A percentile compares a stretch with the other conserved stretches of the same genome.
phyloP scores from a whole-genome alignment of 176 grass and related monocot genomes.

The Bothriochloa decipiens region DNA sequence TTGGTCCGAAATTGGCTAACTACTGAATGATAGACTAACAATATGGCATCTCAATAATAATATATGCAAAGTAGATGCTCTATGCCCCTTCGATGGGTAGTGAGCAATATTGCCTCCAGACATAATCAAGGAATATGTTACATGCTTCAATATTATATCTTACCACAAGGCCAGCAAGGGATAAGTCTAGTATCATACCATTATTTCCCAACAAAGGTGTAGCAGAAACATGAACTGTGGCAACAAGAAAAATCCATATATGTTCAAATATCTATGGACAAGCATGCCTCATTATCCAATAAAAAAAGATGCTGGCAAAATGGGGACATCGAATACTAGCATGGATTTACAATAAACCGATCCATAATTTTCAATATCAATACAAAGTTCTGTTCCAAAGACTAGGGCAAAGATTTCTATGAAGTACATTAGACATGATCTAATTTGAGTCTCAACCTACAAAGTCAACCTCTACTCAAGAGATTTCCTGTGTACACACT shows the following conservation, averaged over 20 bases:
- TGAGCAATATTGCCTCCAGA: not conserved
- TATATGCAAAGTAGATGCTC: not conserved
- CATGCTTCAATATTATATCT: not conserved
- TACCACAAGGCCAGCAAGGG: not conserved
- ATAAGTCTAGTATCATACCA: not conserved
- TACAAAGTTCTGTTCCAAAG: not conserved
- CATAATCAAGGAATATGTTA: not conserved
- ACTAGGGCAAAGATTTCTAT: not conserved
- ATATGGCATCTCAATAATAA: not conserved
- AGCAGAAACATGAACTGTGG: not conserved
- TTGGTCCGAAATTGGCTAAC: not conserved
- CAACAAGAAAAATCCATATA: not conserved
- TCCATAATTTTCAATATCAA: not conserved
- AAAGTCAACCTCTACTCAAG: not conserved
- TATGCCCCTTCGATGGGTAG: not conserved
- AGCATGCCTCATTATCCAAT: not conserved
- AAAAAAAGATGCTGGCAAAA: not conserved
- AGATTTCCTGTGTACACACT: conserved; percentile 12
- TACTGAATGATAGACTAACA: not conserved
- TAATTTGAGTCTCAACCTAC: not conserved
- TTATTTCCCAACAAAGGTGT: not conserved
- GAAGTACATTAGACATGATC: not conserved
- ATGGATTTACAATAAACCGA: not conserved
- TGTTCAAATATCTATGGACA: not conserved
- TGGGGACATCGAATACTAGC: not conserved